These are phyloP conservation scores for Pichia sp. DNA, from an alignment of 1,139 yeast species.

Conservation along the genomic window DNA sequence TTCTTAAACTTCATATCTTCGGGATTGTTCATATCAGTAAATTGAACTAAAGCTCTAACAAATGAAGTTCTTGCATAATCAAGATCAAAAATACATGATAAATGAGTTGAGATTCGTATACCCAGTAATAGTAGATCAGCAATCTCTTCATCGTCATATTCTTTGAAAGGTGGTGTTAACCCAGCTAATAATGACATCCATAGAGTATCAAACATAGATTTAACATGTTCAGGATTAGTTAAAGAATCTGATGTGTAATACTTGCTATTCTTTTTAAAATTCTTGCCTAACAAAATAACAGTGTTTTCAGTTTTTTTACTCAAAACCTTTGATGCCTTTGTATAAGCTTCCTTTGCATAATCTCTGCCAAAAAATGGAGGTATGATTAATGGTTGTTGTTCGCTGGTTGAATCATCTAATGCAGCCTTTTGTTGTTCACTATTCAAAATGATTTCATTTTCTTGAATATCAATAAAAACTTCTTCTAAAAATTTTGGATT, in stretches of 20 bases:
- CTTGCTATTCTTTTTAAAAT: constrained; percentile 31
- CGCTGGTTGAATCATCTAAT: constrained; percentile 44
- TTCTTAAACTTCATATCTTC: constrained; percentile 76
- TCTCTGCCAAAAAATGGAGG: constrained; percentile 68
- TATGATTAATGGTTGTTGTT: constrained; percentile 41
- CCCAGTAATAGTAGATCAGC: constrained; percentile 78
- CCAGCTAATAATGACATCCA: constrained; percentile 99
- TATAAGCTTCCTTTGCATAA: constrained; percentile 75
- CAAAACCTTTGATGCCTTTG: constrained; percentile 89
- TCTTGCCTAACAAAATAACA: constrained; percentile 62
- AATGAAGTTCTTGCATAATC: constrained; percentile 85
- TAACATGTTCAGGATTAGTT: constrained; percentile 83
- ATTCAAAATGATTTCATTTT: constrained; percentile 79
- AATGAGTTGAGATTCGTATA: constrained; percentile 69
- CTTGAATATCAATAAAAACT: constrained; percentile 70
- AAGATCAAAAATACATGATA: constrained; percentile 78
- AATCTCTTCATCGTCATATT: constrained; percentile 72
- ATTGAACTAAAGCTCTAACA: constrained; percentile 83
- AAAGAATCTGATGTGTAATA: constrained; percentile 43
- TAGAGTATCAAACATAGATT: constrained; percentile 83
- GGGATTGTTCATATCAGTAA: constrained; percentile 71
- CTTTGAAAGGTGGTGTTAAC: constrained; percentile 87
- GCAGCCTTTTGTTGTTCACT: constrained; percentile 94
- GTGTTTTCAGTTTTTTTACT: constrained; percentile 82
- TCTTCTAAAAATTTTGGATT: constrained; percentile 64